phyloP scores from a whole-genome alignment of 495 filamentous ascomycete genomes.

The Pyrenula massariospora region DNA sequence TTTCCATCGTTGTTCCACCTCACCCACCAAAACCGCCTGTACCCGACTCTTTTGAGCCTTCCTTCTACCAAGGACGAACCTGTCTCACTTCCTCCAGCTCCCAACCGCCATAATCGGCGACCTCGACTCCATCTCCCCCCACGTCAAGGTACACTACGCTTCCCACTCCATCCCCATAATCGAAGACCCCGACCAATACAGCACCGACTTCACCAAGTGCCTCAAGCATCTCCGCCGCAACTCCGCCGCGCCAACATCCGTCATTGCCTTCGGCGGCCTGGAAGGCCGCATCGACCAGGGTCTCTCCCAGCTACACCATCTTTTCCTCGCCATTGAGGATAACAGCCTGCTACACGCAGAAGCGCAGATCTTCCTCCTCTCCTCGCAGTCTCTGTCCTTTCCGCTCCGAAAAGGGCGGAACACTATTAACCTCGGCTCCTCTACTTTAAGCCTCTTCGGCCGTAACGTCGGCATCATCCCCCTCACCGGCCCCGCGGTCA shows the following conservation, averaged over 20 bases:
- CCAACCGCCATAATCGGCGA: conserved; percentile 74
- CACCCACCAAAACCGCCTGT: too few relatives aligned
- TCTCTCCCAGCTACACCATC: conserved; percentile 72
- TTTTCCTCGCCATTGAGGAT: conserved; percentile 41
- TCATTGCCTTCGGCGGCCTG: conserved; percentile 71
- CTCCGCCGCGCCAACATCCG: conserved; percentile 18
- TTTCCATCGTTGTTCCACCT: too few relatives aligned
- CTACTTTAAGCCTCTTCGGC: conserved; percentile 22
- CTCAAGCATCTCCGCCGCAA: conserved; percentile 47
- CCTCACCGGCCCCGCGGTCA: conserved; percentile 54
- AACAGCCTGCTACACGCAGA: background rate
- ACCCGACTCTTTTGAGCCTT: too few relatives aligned
- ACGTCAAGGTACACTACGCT: conserved; percentile 49
- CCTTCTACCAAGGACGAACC: too few relatives aligned
- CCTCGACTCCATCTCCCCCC: conserved; percentile 63
- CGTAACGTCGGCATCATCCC: conserved; percentile 81
- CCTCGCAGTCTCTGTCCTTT: conserved; percentile 68
- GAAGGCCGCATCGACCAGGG: conserved; percentile 88
- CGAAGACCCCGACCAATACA: conserved; percentile 63
- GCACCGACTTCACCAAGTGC: conserved; percentile 72
- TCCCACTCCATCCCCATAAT: conserved; percentile 40
- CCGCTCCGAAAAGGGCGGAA: conserved; percentile 60
- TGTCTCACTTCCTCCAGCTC: too few relatives aligned
- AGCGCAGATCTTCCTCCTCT: conserved; percentile 56
- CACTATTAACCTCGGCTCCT: conserved; percentile 31